Percentiles rank a stretch among this genome's conserved stretches.
These are phyloP conservation scores for Claviceps lovelessii DNA, from an alignment of 2,329 filamentous ascomycete species.

Conservation along the genomic window DNA sequence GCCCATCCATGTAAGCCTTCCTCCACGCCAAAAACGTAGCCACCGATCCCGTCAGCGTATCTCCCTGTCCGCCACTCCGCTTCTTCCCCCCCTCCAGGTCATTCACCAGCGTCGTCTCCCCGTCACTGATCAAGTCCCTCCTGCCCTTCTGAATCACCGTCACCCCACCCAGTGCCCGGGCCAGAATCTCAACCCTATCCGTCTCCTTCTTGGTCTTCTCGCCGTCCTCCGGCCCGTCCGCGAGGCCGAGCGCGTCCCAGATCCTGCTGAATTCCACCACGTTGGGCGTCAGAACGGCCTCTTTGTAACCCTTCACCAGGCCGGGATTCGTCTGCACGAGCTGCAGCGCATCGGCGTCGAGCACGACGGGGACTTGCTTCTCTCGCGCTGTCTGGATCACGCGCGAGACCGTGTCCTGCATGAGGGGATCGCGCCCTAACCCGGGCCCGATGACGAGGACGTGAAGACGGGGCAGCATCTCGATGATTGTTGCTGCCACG, in stretches of 20 bases:
- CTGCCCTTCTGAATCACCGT: constrained; percentile 82
- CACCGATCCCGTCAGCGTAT: constrained; percentile 80
- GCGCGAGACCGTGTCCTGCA: constrained; percentile 70
- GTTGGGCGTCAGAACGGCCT: constrained; percentile 86
- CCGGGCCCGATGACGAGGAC: constrained; percentile 88
- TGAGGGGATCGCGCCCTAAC: constrained; percentile 74
- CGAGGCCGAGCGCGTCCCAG: constrained; percentile 57
- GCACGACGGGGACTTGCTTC: constrained; percentile 60
- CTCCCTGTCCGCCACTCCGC: constrained; percentile 85
- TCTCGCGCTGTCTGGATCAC: constrained; percentile 69
- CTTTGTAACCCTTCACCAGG: constrained; percentile 63
- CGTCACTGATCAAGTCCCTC: constrained; percentile 72
- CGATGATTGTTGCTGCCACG: constrained; percentile 55
- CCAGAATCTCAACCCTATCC: constrained; percentile 47
- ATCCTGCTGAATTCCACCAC: constrained; percentile 82
- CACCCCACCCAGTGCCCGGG: constrained; percentile 67
- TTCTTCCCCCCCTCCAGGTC: constrained; percentile 74
- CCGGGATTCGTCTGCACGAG: constrained; percentile 63
- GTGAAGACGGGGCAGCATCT: constrained; percentile 74
- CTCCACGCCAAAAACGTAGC: constrained; percentile 84
- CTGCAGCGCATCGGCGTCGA: constrained; percentile 81
- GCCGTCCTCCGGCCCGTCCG: constrained; percentile 28
- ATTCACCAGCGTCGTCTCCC: constrained; percentile 56
- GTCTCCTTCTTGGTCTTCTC: constrained; percentile 19
- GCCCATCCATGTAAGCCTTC: constrained; percentile 65